Base-by-base conservation (phyloP, 176 grass and related monocot species). In the Carex pumila region DNA sequence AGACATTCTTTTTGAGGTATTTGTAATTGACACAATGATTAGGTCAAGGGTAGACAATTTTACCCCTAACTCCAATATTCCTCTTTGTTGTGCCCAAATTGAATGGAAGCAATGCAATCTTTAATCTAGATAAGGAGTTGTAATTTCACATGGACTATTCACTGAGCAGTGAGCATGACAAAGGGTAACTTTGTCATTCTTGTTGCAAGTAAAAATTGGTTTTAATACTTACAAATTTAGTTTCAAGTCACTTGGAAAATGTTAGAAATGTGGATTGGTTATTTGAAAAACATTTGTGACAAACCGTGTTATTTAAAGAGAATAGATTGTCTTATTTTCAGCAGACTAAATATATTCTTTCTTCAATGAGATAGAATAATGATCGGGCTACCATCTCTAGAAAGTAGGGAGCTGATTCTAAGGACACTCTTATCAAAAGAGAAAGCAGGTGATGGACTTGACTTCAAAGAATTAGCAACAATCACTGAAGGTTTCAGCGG, bases 401-500 rank as follows among this genome's bases (percentile, higher is more conserved):
- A 84, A 73, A 97, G 89, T 84, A 89, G 94, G 71, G 92, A 97
- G 86, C 47, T 92, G 58, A 97, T 97, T 72, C 61, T 97, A 86
- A 88, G 71, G 79, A 87, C 87, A 3, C 94, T 97, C 85, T 39
- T 97, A 79, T 90, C 94, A 17, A 94, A 94, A 85, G 94, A 97
- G 83, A 94, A 92, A 57, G 76, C 94, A 78, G 88, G 81, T 34
- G 88, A 86, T 59, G 76, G 83, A 21, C 88, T 97, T 41, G 83
- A 97, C 37, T 97, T 84, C 12, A 94, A 94, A 87, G 94, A 97
- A 77, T 81, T 97, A 82, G 94, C 88, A 37, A 88, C 75, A 56
- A 97, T 97, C 73, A 97, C 94, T 71, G 94, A 97, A 87, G 94
- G 94, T 50, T 97, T 94, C 30, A 97, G 92, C 37, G 94, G 94